Evolutionary conservation across 345 rosid species (phyloP).

Genomic region (Boechera divaricarpa): DNA sequence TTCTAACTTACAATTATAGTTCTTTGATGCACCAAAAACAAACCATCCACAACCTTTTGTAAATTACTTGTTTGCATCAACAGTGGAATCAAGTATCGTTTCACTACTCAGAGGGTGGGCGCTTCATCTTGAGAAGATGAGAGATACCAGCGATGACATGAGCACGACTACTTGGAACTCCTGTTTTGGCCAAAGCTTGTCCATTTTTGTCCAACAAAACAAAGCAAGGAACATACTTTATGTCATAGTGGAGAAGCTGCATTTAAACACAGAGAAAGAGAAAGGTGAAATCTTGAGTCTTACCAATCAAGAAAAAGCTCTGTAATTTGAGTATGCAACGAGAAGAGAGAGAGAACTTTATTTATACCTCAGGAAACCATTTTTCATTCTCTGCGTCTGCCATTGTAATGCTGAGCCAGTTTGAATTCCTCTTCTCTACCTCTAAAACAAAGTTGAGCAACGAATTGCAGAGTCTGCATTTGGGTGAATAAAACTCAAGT

Average conservation of each 20-base stretch:
- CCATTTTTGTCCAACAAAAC: slow-evolving; percentile 86
- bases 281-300: slow-evolving; percentile 1
- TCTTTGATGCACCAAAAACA: not conserved
- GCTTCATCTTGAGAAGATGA: slow-evolving; percentile 83
- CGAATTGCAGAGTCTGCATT: slow-evolving; percentile 86
- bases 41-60: slow-evolving; percentile 3
- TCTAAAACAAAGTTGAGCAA: slow-evolving; percentile 68
- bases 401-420: slow-evolving; percentile 83
- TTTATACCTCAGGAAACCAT: slow-evolving; percentile 92
- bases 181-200: slow-evolving; percentile 80
- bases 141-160: slow-evolving; percentile 92
- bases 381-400: slow-evolving; percentile 93
- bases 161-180: slow-evolving; percentile 80
- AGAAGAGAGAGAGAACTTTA: not conserved
- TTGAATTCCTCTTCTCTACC: slow-evolving; percentile 71
- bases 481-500: slow-evolving; percentile 90
- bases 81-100: slow-evolving; percentile 18
- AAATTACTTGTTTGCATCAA: not conserved
- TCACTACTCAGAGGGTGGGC: slow-evolving; percentile 32
- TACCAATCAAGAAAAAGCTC: slow-evolving; percentile 10
- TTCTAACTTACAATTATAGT: not conserved
- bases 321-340: not conserved
- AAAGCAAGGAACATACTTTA: slow-evolving; percentile 91
- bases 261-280: not conserved
- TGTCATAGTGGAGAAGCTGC: slow-evolving; percentile 93